phyloP scores from a whole-genome alignment of 1,139 yeast species.

The Meyerozyma elateridarum region DNA sequence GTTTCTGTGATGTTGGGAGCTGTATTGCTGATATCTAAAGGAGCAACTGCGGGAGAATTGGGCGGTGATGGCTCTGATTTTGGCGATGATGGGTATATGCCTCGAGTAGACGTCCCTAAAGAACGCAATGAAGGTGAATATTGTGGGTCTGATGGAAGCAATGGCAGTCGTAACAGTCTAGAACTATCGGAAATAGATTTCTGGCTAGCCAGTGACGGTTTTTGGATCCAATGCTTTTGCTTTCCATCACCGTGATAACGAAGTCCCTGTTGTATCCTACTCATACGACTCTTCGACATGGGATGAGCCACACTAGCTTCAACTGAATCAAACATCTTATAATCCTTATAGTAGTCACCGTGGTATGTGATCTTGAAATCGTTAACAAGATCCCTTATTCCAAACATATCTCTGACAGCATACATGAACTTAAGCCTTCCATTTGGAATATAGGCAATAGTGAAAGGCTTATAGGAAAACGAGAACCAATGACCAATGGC shows the following conservation, averaged over 20 bases:
- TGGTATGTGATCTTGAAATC: conserved; percentile 68
- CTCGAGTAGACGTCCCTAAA: conserved; percentile 31
- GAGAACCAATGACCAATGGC: conserved; percentile 87
- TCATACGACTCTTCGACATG: conserved; percentile 58
- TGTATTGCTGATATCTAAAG: conserved; percentile 10
- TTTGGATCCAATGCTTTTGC: conserved; percentile 72
- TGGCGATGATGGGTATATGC: conserved; percentile 28
- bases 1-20: conserved; percentile 23
- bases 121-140: conserved; percentile 32
- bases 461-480: conserved; percentile 72
- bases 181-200: conserved; percentile 30
- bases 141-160: conserved; percentile 8
- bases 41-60: conserved; percentile 14
- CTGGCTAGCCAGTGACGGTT: conserved; percentile 16
- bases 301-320: conserved; percentile 71
- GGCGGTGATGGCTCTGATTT: conserved; percentile 22
- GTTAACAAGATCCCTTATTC: conserved; percentile 64
- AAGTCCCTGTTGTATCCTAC: conserved; percentile 77
- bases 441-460: conserved; percentile 55
- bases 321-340: conserved; percentile 77
- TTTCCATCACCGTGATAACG: conserved; percentile 77
- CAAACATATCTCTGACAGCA: conserved; percentile 76
- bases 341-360: conserved; percentile 72
- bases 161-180: conserved; percentile 16
- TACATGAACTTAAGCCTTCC: conserved; percentile 56